Percentiles rank a stretch among this genome's conserved stretches.
These are phyloP conservation scores for Paecilomyces formosus DNA, from an alignment of 2,329 filamentous ascomycete genomes.

Conservation along the genomic window DNA sequence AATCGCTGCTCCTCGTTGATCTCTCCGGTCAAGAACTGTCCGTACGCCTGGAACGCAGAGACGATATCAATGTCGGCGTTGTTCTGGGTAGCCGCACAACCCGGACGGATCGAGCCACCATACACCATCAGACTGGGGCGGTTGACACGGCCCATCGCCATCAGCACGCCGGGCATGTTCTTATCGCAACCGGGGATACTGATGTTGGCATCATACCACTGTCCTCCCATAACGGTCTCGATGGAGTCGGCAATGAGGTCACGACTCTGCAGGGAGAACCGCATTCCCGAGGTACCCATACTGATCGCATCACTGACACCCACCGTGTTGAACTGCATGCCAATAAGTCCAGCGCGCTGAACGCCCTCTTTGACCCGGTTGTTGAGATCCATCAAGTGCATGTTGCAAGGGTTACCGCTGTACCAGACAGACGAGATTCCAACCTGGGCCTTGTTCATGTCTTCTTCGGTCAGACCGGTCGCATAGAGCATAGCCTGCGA, in stretches of 20 bases:
- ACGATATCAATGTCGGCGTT: constrained; percentile 82
- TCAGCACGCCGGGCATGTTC: constrained; percentile 93
- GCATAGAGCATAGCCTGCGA: constrained; percentile 99
- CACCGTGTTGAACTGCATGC: constrained; percentile 98
- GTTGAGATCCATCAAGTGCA: constrained; percentile 91
- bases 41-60: constrained; percentile 96
- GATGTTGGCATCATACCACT: constrained; percentile 98
- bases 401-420: constrained; percentile 97
- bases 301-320: constrained; percentile 96
- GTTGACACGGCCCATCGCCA: constrained; percentile 93
- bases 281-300: constrained; percentile 97
- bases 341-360: constrained; percentile 69
- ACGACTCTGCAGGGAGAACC: constrained; percentile 86
- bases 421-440: constrained; percentile 99
- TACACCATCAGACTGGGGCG: constrained; percentile 96
- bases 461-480: constrained; percentile 75
- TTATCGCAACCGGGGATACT: constrained; percentile 98
- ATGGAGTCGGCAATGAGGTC: constrained; percentile 98
- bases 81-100: constrained; percentile 69
- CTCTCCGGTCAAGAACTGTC: constrained; percentile 84
- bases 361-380: constrained; percentile 67
- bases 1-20: constrained; percentile 87
- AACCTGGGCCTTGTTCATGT: constrained; percentile 95
- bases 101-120: constrained; percentile 86
- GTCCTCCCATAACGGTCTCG: constrained; percentile 97